These are phyloP conservation scores for Bretschneidera sinensis DNA, from an alignment of 345 rosid genomes.

Conservation along the genomic window DNA sequence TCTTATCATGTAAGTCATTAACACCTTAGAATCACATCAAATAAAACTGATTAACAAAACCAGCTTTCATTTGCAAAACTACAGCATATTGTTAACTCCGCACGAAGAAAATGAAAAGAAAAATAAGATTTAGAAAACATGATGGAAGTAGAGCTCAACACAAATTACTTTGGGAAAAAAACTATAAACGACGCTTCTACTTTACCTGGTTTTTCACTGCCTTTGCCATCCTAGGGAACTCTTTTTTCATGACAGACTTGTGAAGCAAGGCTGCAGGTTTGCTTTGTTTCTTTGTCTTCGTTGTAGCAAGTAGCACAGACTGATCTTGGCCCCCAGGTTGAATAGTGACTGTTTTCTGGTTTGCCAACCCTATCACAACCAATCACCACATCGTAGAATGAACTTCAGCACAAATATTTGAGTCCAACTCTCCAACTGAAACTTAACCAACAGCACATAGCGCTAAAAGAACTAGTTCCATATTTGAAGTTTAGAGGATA, in stretches of 20 bases:
- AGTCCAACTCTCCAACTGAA: too few species aligned
- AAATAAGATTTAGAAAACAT: not conserved
- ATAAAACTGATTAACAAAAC: not conserved
- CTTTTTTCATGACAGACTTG: conserved; percentile 55
- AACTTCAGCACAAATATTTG: too few species aligned
- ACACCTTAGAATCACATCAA: not conserved
- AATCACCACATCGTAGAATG: too few species aligned
- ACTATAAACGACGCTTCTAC: not conserved
- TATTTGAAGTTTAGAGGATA: too few species aligned
- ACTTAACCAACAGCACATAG: too few species aligned
- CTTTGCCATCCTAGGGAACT: conserved; percentile 58
- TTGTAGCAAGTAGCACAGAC: conserved; percentile 47
- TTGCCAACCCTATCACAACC: conserved; percentile 74
- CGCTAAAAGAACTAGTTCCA: too few species aligned
- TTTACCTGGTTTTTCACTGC: conserved; percentile 56
- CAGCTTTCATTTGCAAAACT: not conserved
- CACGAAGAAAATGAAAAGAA: not conserved
- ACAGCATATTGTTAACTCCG: not conserved
- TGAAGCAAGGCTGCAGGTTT: conserved; percentile 46
- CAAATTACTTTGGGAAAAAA: too few species aligned
- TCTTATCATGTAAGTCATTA: too few species aligned
- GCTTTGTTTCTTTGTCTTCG: conserved; percentile 50
- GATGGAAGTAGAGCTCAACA: too few species aligned
- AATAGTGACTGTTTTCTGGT: conserved; percentile 53
- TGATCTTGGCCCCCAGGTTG: conserved; percentile 48